Evolutionary conservation across 495 filamentous ascomycete species (phyloP).

Genomic region (Talaromyces liani): DNA sequence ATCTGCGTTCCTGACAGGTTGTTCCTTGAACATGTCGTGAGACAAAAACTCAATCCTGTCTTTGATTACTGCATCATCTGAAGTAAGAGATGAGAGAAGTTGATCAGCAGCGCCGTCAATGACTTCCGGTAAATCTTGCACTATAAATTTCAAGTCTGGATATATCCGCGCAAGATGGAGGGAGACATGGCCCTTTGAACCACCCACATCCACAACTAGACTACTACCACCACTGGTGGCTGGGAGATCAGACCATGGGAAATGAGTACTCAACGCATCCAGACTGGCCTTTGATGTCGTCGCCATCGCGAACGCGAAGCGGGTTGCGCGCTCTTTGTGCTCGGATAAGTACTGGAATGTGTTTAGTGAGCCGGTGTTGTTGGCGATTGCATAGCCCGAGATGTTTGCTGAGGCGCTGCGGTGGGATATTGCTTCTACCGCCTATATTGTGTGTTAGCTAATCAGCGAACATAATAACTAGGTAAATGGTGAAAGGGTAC

Average conservation of each 20-base stretch:
- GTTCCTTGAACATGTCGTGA: slow-evolving; percentile 43
- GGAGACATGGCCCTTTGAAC: slow-evolving; percentile 20
- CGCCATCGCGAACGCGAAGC: slow-evolving; percentile 47
- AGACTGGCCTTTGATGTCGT: slow-evolving; percentile 35
- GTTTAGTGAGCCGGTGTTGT: slow-evolving; percentile 3
- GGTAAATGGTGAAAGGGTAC: too few relatives aligned
- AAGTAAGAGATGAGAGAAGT: neutral
- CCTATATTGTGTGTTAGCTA: neutral
- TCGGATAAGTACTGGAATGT: slow-evolving; percentile 4
- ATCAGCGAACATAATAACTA: too few relatives aligned
- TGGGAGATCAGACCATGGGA: slow-evolving; percentile 6
- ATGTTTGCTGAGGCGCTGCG: neutral
- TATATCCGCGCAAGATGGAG: slow-evolving; percentile 19
- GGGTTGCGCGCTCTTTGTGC: slow-evolving; percentile 24
- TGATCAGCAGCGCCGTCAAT: slow-evolving; percentile 13
- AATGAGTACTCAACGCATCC: slow-evolving; percentile 29
- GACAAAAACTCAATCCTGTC: slow-evolving; percentile 32
- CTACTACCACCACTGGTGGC: neutral
- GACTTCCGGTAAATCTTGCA: slow-evolving; percentile 47
- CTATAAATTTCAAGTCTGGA: slow-evolving; percentile 30
- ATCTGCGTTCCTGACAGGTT: slow-evolving; percentile 41
- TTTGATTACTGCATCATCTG: neutral
- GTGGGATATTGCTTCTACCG: slow-evolving; percentile 3
- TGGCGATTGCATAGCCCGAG: slow-evolving; percentile 7
- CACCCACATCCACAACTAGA: slow-evolving; percentile 23